Base-by-base conservation (phyloP, 352 stramenopile species). In the Pythium plurisporium region DNA sequence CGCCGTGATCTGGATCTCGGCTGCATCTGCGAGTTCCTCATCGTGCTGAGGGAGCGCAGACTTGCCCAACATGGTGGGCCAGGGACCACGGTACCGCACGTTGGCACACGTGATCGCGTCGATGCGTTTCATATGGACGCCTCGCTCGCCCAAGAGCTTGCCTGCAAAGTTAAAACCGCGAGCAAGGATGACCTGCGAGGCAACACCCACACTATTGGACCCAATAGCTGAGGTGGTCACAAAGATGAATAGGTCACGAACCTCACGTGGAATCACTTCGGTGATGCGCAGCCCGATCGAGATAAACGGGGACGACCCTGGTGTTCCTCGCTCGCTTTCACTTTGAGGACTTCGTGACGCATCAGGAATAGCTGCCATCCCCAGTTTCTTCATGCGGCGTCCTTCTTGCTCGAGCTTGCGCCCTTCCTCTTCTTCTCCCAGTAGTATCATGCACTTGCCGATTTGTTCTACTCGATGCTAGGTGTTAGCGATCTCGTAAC, bases 381-480 rank as follows among this genome's bases (percentile, higher is more conserved):
- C 76, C 34, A 83, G 55, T 38, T 74, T 76, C 31, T 82, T 85
- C 72, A 90, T 82, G 50, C 82, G 72, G 4, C 74, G 66, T 2
- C 78, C 78, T 55, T 82, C 62, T 17, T 73, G 68, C 60, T 89
- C 76, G 17, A 86, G 36, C 30, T 71, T 70, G 17, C 83, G 79
- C 51, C 88, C 79, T n/a, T 86, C 79, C 58, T 86, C 67, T 1
- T n/a, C n/a, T n/a, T 80, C 60, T 20, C 81, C 81, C 63, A 84
- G 61, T 0, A 82, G 61, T 4, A 65, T 61, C 54, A 88, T 70
- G 23, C 80, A 91, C 31, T 89, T 87, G 36, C 83, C 83, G 30
- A 93, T 90, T 89, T 91, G 81, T 27, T 93, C 82, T 91, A 5
- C 17, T 1, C 25, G 3, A 1, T n/a, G n/a, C n/a, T n/a, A n/a